phyloP scores from a whole-genome alignment of 768 basidiomycete species.

The Trametes cubensis region DNA sequence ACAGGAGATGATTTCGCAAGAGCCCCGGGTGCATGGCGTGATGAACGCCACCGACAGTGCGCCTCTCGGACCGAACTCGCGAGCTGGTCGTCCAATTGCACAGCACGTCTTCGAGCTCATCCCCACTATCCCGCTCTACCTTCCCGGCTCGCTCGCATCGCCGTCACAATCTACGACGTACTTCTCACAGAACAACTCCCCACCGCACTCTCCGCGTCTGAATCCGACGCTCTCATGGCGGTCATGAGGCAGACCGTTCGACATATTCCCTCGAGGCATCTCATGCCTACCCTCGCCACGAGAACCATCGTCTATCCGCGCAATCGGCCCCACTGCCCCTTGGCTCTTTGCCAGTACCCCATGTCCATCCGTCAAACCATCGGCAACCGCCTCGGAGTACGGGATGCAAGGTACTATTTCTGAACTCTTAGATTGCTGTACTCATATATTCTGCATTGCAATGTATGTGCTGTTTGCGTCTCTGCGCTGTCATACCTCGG shows the following conservation, averaged over 20 bases:
- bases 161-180: conserved; percentile 41
- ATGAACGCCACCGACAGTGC: conserved; percentile 59
- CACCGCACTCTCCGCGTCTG: conserved; percentile 41
- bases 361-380: not conserved
- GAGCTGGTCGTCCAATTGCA: conserved; percentile 51
- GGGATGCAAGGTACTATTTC: conserved; percentile 2
- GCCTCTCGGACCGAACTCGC: conserved; percentile 41
- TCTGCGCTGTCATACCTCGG: too few relatives aligned
- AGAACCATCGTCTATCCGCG: not conserved
- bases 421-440: conserved; percentile 11
- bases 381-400: not conserved
- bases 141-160: conserved; percentile 49
- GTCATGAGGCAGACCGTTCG: conserved; percentile 8
- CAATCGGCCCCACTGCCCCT: not conserved
- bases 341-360: not conserved
- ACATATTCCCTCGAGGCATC: not conserved
- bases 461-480: conserved; percentile 1
- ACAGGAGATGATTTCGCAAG: conserved; percentile 61
- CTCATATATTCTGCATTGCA: conserved; percentile 5
- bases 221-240: conserved; percentile 35
- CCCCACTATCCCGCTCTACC: conserved; percentile 72
- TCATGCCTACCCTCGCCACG: not conserved
- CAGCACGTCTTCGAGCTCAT: conserved; percentile 82
- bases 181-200: conserved; percentile 39
- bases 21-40: conserved; percentile 85